Base-by-base conservation (phyloP, 768 basidiomycete genomes). In the Daedaleopsis nitida region DNA sequence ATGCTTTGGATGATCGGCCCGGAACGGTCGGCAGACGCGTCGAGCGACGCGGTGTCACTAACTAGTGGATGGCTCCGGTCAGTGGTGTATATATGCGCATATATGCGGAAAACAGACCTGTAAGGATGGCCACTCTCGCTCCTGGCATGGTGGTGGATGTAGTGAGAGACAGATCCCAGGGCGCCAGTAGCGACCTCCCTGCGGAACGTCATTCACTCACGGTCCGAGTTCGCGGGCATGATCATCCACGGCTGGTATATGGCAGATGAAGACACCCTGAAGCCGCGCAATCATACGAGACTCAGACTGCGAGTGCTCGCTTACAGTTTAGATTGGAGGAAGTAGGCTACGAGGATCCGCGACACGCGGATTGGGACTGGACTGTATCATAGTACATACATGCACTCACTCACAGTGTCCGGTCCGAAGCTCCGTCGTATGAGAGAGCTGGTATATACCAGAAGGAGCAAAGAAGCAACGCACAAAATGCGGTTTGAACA, bases 1-100 rank as follows among this genome's bases (percentile, higher is more conserved):
- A 87, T 78, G 19, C 80, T 74, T 60, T 75, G 76, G 65, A 92
- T 85, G 34, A 81, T 75, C 2, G 87, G 87, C 1, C 90, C 88
- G 37, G 90, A 91, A 69, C 76, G 77, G 71, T 92, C 91, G 27
- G 78, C 76, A n/a, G 62, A 71, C 24, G 69, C 65, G 48, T 81
- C 77, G n/a, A 66, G 62, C 2, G 83, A 78, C 0, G 85, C 88
- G 6, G 85, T 89, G 73, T 92, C 91, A 73, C 90, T 92, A 57
- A 91, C 91, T 90, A 55, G 7, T 32, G 27, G 27, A 32, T 32
- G 7, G 7, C 7, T 32, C 4, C 7, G 27, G 27, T 32, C 63
- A 23, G 5, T 13, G 13, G 19, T 48, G 44, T 23, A 10, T 45
- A 2, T 10, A 35, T 37, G 19, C 54, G 55, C 21, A 50, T 32